These are phyloP conservation scores for Fistulina hepatica DNA, from an alignment of 1,284 basidiomycete genomes.

Conservation along the genomic window DNA sequence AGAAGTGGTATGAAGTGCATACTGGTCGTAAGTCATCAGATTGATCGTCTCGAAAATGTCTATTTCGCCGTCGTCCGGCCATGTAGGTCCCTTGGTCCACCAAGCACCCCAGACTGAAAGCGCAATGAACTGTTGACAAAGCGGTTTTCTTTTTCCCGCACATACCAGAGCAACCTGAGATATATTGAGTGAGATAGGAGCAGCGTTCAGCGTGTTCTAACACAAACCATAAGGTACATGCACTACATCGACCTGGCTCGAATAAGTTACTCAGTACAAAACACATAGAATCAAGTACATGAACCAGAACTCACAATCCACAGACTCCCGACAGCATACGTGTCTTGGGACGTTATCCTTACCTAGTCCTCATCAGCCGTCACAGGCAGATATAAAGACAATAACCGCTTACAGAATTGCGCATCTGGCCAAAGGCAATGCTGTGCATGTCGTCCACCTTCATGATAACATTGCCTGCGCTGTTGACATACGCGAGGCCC, in stretches of 20 bases:
- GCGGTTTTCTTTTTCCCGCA: too few relatives aligned
- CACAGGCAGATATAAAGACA: conserved; percentile 5
- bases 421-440: conserved; percentile 42
- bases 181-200: background rate
- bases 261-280: too few relatives aligned
- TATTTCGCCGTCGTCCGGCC: conserved; percentile 49
- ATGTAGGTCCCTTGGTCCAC: conserved; percentile 26
- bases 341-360: conserved; percentile 36
- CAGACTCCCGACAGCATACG: conserved; percentile 42
- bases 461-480: conserved; percentile 42
- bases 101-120: background rate
- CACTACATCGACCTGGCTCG: conserved; percentile 46
- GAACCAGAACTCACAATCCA: too few relatives aligned
- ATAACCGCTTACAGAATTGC: conserved; percentile 37
- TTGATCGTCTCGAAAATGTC: conserved; percentile 44
- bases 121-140: too few relatives aligned
- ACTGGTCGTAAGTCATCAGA: conserved; percentile 34
- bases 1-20: conserved; percentile 31
- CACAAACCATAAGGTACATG: conserved; percentile 51
- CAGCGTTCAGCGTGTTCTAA: conserved; percentile 14
- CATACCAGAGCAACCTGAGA: conserved; percentile 1
- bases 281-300: too few relatives aligned
- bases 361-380: conserved; percentile 24
- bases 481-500: conserved; percentile 45
- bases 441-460: conserved; percentile 46